Percentiles rank a stretch among this genome's conserved stretches.
These are phyloP conservation scores for Seminavis robusta DNA, from an alignment of 108 stramenopile species.

Conservation along the genomic window DNA sequence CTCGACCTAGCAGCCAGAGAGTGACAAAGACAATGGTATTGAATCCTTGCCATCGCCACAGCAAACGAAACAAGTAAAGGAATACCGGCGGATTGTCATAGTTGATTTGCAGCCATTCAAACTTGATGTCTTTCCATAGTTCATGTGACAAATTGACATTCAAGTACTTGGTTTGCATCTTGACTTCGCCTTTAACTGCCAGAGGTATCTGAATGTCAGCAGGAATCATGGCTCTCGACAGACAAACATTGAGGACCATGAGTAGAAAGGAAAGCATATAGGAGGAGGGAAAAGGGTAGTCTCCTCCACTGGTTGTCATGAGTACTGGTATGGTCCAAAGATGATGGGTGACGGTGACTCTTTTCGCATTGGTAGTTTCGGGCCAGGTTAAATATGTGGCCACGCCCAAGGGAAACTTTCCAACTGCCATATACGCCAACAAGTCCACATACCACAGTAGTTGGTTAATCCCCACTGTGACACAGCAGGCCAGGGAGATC, in stretches of 20 bases:
- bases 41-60: conserved; percentile 66
- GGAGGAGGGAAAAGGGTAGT: conserved; percentile 26
- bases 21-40: conserved; percentile 49
- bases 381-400: conserved; percentile 76
- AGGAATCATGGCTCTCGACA: conserved; percentile 66
- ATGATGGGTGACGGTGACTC: conserved; percentile 76
- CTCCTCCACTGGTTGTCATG: conserved; percentile 37
- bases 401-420: conserved; percentile 71
- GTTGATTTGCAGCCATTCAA: conserved; percentile 52
- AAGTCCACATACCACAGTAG: conserved; percentile 75
- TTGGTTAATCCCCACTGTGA: conserved; percentile 78
- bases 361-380: conserved; percentile 48
- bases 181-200: background rate
- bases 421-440: conserved; percentile 18
- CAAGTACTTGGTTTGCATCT: conserved; percentile 39
- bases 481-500: conserved; percentile 52
- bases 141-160: conserved; percentile 72
- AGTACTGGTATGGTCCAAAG: conserved; percentile 83
- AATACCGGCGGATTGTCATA: conserved; percentile 35
- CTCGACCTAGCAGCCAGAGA: no score
- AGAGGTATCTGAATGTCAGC: conserved; percentile 19
- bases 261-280: conserved; percentile 57
- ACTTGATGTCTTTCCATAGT: conserved; percentile 65
- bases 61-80: conserved; percentile 45
- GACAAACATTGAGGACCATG: conserved; percentile 44